phyloP scores from a whole-genome alignment of 768 basidiomycete species.

The Pholiota conissans region DNA sequence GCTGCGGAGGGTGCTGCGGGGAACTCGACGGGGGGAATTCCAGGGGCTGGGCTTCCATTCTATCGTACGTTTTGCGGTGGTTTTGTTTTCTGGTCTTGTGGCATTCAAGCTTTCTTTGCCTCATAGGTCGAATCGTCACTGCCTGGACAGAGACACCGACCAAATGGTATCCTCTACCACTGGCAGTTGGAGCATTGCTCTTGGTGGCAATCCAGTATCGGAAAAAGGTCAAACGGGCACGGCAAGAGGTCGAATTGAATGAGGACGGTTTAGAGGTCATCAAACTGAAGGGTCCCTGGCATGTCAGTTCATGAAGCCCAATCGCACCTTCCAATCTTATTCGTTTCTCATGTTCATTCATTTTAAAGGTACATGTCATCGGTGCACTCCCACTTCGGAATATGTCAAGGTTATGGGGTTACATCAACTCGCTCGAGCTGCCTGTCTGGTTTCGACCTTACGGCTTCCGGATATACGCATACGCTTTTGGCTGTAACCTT shows the following conservation, averaged over 20 bases:
- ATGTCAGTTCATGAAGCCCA: conserved; percentile 50
- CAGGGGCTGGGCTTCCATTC: conserved; percentile 38
- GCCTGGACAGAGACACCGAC: conserved; percentile 89
- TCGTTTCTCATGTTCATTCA: conserved; percentile 1
- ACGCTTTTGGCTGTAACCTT: conserved; percentile 91
- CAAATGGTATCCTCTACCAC: conserved; percentile 93
- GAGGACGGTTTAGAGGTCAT: conserved; percentile 83
- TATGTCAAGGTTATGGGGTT: conserved; percentile 97
- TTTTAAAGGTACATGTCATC: conserved; percentile 84
- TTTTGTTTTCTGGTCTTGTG: neutral
- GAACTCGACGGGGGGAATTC: conserved; percentile 20
- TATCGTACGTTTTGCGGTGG: conserved; percentile 45
- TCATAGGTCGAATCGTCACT: conserved; percentile 60
- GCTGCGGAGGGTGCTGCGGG: conserved; percentile 24
- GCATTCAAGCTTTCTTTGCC: conserved; percentile 5
- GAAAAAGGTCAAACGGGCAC: conserved; percentile 48
- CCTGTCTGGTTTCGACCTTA: conserved; percentile 95
- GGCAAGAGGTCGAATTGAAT: conserved; percentile 72
- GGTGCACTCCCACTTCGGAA: conserved; percentile 93
- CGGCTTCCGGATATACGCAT: conserved; percentile 83
- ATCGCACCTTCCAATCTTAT: neutral
- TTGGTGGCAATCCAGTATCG: conserved; percentile 79
- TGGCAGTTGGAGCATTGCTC: conserved; percentile 88
- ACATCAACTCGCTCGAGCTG: conserved; percentile 88
- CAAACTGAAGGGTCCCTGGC: conserved; percentile 88